Percentiles rank a stretch among this genome's conserved stretches.
Evolutionary conservation across 2,329 filamentous ascomycete species (phyloP).

Genomic region (Aaosphaeria pasadenensis): DNA sequence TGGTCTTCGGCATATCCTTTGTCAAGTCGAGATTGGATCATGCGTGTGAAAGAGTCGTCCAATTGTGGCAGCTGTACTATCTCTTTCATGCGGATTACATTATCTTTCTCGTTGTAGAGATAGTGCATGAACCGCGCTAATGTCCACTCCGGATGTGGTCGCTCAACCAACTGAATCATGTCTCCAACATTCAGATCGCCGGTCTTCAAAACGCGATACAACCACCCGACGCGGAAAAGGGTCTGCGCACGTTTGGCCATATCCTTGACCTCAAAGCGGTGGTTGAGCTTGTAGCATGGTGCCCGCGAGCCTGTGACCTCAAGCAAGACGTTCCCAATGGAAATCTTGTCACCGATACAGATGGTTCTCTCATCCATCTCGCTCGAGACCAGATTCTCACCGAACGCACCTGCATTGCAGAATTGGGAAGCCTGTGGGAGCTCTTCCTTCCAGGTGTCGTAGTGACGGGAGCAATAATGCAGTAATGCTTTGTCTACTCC

Average conservation of each 20-base stretch:
- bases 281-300: constrained; percentile 68
- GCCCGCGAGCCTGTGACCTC: constrained; percentile 61
- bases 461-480: constrained; percentile 60
- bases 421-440: constrained; percentile 50
- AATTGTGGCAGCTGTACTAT: constrained; percentile 29
- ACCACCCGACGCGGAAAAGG: constrained; percentile 61
- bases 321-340: constrained; percentile 50
- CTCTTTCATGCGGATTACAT: constrained; percentile 47
- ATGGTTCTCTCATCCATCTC: constrained; percentile 62
- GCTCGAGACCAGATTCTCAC: constrained; percentile 61
- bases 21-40: constrained; percentile 44
- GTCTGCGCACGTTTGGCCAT: constrained; percentile 59
- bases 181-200: constrained; percentile 58
- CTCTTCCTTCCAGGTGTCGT: constrained; percentile 53
- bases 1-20: constrained; percentile 39
- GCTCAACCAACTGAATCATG: constrained; percentile 54
- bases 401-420: constrained; percentile 60
- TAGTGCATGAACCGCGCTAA: constrained; percentile 63
- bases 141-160: constrained; percentile 59
- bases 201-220: constrained; percentile 59
- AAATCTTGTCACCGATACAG: constrained; percentile 62
- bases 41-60: constrained; percentile 9
- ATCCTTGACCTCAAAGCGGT: constrained; percentile 62
- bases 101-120: constrained; percentile 53
- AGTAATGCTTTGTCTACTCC: constrained; percentile 63